Conservation (phyloP, 2,329 filamentous ascomycete genomes). For the Epichloe gansuensis region DNA sequence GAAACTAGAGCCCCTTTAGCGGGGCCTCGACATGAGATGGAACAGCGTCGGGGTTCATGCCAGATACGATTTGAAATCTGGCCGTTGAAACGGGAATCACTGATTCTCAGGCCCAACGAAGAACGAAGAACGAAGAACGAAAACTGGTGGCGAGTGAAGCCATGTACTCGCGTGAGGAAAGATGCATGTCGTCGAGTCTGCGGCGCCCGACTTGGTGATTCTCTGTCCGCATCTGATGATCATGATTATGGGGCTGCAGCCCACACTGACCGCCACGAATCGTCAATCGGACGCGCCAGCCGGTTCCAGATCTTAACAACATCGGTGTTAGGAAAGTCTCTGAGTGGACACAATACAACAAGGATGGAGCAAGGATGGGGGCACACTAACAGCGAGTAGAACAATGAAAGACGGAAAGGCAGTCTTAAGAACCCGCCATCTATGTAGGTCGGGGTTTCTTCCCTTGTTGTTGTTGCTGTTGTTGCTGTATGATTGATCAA, state of each 20-base stretch:
- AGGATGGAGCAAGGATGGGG: too few relatives aligned
- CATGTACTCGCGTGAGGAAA: neutral
- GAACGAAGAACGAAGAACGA: too few relatives aligned
- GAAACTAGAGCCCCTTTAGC: too few relatives aligned
- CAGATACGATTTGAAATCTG: too few relatives aligned
- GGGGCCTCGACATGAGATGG: too few relatives aligned
- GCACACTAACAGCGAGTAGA: neutral
- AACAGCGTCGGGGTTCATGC: too few relatives aligned
- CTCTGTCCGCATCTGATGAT: neutral
- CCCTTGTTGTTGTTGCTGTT: too few relatives aligned
- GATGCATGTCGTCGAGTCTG: neutral
- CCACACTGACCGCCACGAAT: constrained; percentile 1
- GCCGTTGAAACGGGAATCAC: too few relatives aligned
- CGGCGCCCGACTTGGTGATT: neutral
- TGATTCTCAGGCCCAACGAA: too few relatives aligned
- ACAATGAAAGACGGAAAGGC: neutral
- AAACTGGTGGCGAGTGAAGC: neutral
- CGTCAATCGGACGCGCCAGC: neutral
- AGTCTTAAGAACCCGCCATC: too few relatives aligned
- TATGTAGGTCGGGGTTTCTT: too few relatives aligned
- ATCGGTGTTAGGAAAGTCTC: neutral
- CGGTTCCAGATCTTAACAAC: neutral
- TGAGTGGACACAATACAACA: neutral
- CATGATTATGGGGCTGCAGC: neutral
- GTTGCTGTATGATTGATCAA: too few relatives aligned